Conservation (phyloP, 306 rosid genomes). For the Glycine tomentella region DNA sequence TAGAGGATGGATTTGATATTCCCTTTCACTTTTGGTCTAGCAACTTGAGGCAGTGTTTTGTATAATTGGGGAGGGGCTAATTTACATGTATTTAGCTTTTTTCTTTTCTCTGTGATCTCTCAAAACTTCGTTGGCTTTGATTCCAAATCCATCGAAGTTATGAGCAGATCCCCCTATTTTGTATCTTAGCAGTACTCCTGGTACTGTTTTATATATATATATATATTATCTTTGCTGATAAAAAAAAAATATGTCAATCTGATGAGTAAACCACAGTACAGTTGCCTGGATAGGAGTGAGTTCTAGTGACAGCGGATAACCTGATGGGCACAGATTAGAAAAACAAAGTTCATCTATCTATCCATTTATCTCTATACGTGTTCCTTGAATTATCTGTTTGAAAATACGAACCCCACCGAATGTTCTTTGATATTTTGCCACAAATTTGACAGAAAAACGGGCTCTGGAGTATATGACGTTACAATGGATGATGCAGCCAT, state of each 20-base stretch:
- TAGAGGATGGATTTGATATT: too few species aligned
- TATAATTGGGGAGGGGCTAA: too few species aligned
- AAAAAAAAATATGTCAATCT: background rate
- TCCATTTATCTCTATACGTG: background rate
- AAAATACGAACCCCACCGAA: background rate
- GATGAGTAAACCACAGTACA: background rate
- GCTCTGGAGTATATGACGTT: slow-evolving; percentile 60
- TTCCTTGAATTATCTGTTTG: background rate
- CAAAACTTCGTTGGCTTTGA: too few species aligned
- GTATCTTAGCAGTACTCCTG: too few species aligned
- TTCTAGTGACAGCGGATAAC: background rate
- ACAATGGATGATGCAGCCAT: slow-evolving; percentile 92
- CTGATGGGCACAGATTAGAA: background rate
- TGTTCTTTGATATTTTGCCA: slow-evolving; percentile 30
- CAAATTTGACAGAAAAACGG: slow-evolving; percentile 61
- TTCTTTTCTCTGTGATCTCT: too few species aligned
- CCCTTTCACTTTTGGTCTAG: too few species aligned
- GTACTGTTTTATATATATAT: too few species aligned
- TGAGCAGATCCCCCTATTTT: too few species aligned
- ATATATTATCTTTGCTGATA: too few species aligned
- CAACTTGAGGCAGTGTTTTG: too few species aligned
- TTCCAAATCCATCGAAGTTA: too few species aligned
- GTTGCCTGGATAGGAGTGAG: background rate
- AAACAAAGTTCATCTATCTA: background rate
- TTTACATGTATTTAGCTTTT: too few species aligned